Conservation (phyloP, 73 alveolate genomes). For the Paramecium bursaria region DNA sequence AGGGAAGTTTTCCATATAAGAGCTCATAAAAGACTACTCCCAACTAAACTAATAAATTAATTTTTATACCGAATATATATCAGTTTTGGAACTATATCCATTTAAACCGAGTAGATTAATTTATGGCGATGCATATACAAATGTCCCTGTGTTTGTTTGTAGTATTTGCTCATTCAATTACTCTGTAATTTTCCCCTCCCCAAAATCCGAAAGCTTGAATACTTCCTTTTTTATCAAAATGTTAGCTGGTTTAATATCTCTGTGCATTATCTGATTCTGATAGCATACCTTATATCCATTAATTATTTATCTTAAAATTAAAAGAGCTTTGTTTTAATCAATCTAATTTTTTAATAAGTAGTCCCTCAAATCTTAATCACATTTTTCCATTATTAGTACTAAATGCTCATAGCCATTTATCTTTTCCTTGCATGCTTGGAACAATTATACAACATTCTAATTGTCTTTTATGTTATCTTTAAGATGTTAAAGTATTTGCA, state of each 20-base stretch:
- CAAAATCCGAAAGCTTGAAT: slow-evolving; percentile 66
- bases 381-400: slow-evolving; percentile 20
- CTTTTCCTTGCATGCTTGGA: too few relatives aligned
- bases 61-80: too few relatives aligned
- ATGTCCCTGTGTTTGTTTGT: slow-evolving; percentile 6
- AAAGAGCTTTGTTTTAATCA: background rate
- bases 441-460: too few relatives aligned
- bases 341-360: too few relatives aligned
- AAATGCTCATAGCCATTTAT: too few relatives aligned
- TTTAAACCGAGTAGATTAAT: too few relatives aligned
- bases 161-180: background rate
- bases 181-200: slow-evolving; percentile 9
- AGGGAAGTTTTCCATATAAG: too few relatives aligned
- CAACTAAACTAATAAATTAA: too few relatives aligned
- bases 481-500: too few relatives aligned
- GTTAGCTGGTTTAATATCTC: slow-evolving; percentile 82
- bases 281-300: slow-evolving; percentile 31
- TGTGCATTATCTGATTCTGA: slow-evolving; percentile 69
- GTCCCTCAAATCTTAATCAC: slow-evolving; percentile 31
- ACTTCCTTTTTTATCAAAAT: slow-evolving; percentile 36
- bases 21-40: too few relatives aligned
- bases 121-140: slow-evolving; percentile 11
- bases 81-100: too few relatives aligned
- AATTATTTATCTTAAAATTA: background rate
- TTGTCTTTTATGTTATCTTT: too few relatives aligned